Percentiles rank a stretch among this genome's conserved stretches.
These are phyloP conservation scores for Pythium inflatum DNA, from an alignment of 352 stramenopile species.

Conservation along the genomic window DNA sequence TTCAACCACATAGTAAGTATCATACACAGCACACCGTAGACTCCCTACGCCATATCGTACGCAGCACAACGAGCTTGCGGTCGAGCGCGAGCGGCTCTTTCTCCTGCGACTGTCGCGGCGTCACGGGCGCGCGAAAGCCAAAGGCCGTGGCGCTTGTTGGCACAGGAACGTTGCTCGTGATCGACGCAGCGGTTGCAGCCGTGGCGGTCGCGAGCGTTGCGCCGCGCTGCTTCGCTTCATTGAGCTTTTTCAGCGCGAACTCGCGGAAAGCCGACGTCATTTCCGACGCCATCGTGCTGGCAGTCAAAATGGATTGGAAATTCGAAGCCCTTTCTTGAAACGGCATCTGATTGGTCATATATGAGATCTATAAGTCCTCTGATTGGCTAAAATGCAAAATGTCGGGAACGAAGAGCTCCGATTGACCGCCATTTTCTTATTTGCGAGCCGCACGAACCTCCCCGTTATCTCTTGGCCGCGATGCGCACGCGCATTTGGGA, in stretches of 20 bases:
- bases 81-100: conserved; percentile 43
- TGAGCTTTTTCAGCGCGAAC: conserved; percentile 79
- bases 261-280: conserved; percentile 70
- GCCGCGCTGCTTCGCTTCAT: conserved; percentile 65
- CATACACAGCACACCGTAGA: neutral
- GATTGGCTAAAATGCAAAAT: conserved; percentile 19
- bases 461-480: neutral
- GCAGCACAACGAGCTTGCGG: conserved; percentile 38
- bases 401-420: neutral
- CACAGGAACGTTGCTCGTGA: conserved; percentile 53
- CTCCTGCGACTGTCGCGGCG: conserved; percentile 1
- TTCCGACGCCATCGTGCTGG: conserved; percentile 52
- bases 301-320: conserved; percentile 16
- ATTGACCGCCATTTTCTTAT: neutral
- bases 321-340: neutral
- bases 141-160: conserved; percentile 43
- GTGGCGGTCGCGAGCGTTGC: conserved; percentile 61
- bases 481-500: conserved; percentile 84
- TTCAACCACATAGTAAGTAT: neutral
- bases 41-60: conserved; percentile 24
- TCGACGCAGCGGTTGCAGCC: conserved; percentile 47
- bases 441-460: no score
- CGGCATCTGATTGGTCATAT: conserved; percentile 18
- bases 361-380: neutral
- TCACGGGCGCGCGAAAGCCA: conserved; percentile 38